Evolutionary conservation across 2,329 filamentous ascomycete species (phyloP).

Genomic region (Orbilia quercus): DNA sequence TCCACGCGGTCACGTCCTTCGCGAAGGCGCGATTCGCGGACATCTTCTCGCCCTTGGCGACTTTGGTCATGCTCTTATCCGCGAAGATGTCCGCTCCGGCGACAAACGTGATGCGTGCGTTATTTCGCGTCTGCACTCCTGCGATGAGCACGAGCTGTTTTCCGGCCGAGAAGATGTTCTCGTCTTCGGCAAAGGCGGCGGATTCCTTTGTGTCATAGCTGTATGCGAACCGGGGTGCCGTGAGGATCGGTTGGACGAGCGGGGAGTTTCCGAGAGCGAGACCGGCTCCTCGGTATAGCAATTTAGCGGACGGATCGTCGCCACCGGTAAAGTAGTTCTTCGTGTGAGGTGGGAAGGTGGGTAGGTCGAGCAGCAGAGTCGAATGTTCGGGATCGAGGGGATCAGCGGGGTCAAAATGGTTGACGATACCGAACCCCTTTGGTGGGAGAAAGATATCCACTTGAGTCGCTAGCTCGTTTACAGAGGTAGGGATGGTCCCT

Average conservation of each 20-base stretch:
- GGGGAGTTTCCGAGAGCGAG: conserved; percentile 83
- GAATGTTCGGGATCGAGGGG: conserved; percentile 85
- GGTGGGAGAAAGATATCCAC: conserved; percentile 83
- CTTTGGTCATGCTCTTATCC: conserved; percentile 87
- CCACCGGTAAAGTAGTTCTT: conserved; percentile 81
- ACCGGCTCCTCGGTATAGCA: conserved; percentile 84
- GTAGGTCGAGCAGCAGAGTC: conserved; percentile 80
- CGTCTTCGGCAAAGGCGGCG: conserved; percentile 68
- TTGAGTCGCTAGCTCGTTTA: conserved; percentile 59
- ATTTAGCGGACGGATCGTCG: conserved; percentile 68
- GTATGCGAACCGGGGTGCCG: conserved; percentile 86
- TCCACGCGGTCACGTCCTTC: conserved; percentile 87
- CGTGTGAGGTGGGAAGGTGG: conserved; percentile 74
- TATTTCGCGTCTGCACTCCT: conserved; percentile 89
- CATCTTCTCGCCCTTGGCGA: conserved; percentile 72
- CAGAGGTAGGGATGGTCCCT: conserved; percentile 65
- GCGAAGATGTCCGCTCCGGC: conserved; percentile 88
- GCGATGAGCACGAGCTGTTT: conserved; percentile 86
- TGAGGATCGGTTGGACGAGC: conserved; percentile 82
- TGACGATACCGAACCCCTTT: conserved; percentile 87
- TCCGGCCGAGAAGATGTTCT: conserved; percentile 86
- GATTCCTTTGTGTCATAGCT: conserved; percentile 94
- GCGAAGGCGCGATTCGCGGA: conserved; percentile 87
- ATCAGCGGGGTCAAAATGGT: conserved; percentile 94
- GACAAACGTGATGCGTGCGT: conserved; percentile 85